phyloP scores from a whole-genome alignment of 495 filamentous ascomycete genomes.

The Penicillium nucicola region DNA sequence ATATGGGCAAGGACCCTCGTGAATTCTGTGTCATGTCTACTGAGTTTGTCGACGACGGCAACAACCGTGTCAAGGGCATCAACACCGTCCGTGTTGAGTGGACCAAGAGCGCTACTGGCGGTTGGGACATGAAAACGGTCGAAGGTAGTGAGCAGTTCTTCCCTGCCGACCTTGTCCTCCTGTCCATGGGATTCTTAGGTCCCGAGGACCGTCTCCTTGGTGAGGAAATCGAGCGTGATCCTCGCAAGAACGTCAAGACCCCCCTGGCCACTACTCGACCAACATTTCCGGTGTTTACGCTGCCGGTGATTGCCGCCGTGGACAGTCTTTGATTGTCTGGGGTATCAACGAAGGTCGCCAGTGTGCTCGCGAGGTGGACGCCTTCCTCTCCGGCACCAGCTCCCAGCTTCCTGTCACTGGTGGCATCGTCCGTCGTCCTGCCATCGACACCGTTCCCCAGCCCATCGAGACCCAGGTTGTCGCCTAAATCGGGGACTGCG shows the following conservation, averaged over 20 bases:
- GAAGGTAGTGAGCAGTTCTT: slow-evolving; percentile 96
- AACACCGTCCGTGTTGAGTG: slow-evolving; percentile 97
- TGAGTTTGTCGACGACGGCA: slow-evolving; percentile 93
- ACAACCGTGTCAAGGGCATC: slow-evolving; percentile 89
- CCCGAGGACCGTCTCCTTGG: slow-evolving; percentile 89
- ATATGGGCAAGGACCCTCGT: slow-evolving; percentile 95
- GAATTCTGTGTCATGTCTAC: slow-evolving; percentile 99
- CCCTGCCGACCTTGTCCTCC: slow-evolving; percentile 91
- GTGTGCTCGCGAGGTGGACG: slow-evolving; percentile 89
- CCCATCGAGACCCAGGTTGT: slow-evolving; percentile 24
- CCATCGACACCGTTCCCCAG: slow-evolving; percentile 47
- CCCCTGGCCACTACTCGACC: slow-evolving; percentile 83
- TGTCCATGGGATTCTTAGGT: slow-evolving; percentile 98
- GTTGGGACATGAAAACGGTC: slow-evolving; percentile 99
- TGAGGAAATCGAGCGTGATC: slow-evolving; percentile 85
- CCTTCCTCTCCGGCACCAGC: slow-evolving; percentile 73
- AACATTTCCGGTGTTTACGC: slow-evolving; percentile 90
- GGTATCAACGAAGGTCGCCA: slow-evolving; percentile 98
- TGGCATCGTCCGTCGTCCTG: slow-evolving; percentile 84
- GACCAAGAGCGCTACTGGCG: slow-evolving; percentile 84
- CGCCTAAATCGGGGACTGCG: slow-evolving; percentile 16
- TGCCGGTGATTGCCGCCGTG: slow-evolving; percentile 93
- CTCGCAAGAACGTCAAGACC: slow-evolving; percentile 98
- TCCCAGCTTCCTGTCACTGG: slow-evolving; percentile 88
- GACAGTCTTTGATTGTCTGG: slow-evolving; percentile 98